phyloP scores from a whole-genome alignment of 768 basidiomycete species.

The Leccinum uliginosum region DNA sequence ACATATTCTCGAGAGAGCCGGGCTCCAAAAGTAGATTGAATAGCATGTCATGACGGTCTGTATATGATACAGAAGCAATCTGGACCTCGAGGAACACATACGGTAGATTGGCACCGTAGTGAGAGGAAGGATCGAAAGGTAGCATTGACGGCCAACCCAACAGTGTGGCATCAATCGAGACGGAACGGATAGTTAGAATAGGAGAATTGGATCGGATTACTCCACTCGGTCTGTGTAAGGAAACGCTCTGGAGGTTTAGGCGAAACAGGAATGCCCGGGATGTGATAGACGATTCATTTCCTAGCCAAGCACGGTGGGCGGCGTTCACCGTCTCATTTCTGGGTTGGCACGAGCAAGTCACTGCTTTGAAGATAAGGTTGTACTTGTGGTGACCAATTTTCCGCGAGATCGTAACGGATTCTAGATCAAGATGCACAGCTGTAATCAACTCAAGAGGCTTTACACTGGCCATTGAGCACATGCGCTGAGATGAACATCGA shows the following conservation, averaged over 20 bases:
- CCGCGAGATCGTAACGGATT: slow-evolving; percentile 44
- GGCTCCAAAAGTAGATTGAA: slow-evolving; percentile 32
- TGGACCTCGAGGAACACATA: slow-evolving; percentile 45
- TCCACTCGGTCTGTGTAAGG: slow-evolving; percentile 41
- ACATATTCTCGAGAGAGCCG: slow-evolving; percentile 14
- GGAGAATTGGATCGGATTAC: slow-evolving; percentile 26
- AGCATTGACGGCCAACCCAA: slow-evolving; percentile 64
- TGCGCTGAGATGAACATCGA: background rate
- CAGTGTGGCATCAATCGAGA: slow-evolving; percentile 33
- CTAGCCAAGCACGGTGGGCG: slow-evolving; percentile 52
- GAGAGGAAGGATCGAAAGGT: slow-evolving; percentile 8
- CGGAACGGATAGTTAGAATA: slow-evolving; percentile 33
- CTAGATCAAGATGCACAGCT: slow-evolving; percentile 39
- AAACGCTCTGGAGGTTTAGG: slow-evolving; percentile 39
- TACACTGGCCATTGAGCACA: background rate
- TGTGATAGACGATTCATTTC: slow-evolving; percentile 34
- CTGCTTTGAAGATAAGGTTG: slow-evolving; percentile 38
- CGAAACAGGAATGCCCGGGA: slow-evolving; percentile 47
- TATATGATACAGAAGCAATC: slow-evolving; percentile 43
- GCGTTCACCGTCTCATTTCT: slow-evolving; percentile 43
- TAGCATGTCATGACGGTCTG: slow-evolving; percentile 53
- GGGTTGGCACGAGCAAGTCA: slow-evolving; percentile 39
- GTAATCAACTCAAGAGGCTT: slow-evolving; percentile 33
- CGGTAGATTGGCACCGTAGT: slow-evolving; percentile 56
- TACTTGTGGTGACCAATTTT: slow-evolving; percentile 36